Evolutionary conservation across 768 basidiomycete species (phyloP).

Genomic region (Russula abietina): DNA sequence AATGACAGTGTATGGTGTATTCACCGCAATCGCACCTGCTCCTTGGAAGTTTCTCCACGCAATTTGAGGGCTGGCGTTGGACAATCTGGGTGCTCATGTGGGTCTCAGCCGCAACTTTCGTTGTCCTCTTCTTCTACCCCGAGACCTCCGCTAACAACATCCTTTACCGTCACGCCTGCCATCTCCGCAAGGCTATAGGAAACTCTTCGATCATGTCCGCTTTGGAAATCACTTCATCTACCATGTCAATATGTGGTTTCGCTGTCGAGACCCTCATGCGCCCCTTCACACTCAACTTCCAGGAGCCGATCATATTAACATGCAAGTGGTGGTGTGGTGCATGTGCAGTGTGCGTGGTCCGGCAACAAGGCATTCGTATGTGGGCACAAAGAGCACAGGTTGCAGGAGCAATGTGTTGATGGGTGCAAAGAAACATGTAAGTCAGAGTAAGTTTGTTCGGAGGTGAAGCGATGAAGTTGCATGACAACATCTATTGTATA

Average conservation of each 20-base stretch:
- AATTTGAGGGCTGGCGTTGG: conserved; percentile 33
- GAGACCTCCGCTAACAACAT: conserved; percentile 33
- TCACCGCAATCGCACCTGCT: conserved; percentile 31
- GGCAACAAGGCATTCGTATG: no score
- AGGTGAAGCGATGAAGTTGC: no score
- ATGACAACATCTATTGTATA: no score
- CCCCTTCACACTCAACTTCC: conserved; percentile 31
- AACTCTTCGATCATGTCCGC: conserved; percentile 30
- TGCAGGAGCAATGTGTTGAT: no score
- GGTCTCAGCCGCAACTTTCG: conserved; percentile 29
- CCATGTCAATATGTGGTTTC: conserved; percentile 23
- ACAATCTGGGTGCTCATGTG: conserved; percentile 34
- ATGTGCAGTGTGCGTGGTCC: no score
- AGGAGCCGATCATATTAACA: conserved; percentile 32
- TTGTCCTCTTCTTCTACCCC: conserved; percentile 31
- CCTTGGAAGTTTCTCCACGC: conserved; percentile 33
- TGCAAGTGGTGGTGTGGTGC: no score
- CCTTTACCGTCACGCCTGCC: conserved; percentile 30
- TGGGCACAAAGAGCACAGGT: no score
- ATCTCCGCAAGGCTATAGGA: conserved; percentile 31
- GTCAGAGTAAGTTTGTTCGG: no score
- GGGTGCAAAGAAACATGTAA: no score
- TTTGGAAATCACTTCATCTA: conserved; percentile 27
- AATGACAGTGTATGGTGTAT: conserved; percentile 30
- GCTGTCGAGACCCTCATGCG: conserved; percentile 30